phyloP scores from a whole-genome alignment of 805 yeast species.

The Torulaspora quercuum region DNA sequence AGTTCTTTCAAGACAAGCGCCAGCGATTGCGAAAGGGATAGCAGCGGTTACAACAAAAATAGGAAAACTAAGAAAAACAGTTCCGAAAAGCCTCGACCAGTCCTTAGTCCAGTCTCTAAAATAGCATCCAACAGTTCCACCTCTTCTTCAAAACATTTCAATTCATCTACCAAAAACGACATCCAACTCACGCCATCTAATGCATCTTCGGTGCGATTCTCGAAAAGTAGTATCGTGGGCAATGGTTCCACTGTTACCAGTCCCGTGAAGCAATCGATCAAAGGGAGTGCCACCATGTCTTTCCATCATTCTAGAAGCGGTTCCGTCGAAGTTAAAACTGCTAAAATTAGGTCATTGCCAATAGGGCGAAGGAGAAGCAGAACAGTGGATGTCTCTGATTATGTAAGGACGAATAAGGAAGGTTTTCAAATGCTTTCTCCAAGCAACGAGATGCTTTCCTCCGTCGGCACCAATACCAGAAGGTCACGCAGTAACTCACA shows the following conservation, averaged over 20 bases:
- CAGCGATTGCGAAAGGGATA: conserved; percentile 1
- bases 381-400: conserved; percentile 32
- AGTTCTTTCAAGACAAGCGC: conserved; percentile 12
- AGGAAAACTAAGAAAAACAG: neutral
- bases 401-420: conserved; percentile 9
- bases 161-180: conserved; percentile 12
- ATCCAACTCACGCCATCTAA: conserved; percentile 13
- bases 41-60: too few species aligned
- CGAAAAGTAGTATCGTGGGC: conserved; percentile 3
- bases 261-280: conserved; percentile 1
- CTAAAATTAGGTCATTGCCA: conserved; percentile 6
- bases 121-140: conserved; percentile 8
- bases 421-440: conserved; percentile 1
- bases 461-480: conserved; percentile 13
- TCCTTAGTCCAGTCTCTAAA: conserved; percentile 9
- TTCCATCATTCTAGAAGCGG: conserved; percentile 13
- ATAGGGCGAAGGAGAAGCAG: conserved; percentile 32
- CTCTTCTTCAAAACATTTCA: conserved; percentile 9
- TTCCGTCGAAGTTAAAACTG: conserved; percentile 12
- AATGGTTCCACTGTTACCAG: neutral
- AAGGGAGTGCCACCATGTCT: conserved; percentile 2
- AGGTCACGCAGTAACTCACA: conserved; percentile 15
- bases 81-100: neutral
- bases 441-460: conserved; percentile 10
- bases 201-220: conserved; percentile 14